Base-by-base conservation (phyloP, 1,284 basidiomycete genomes). In the Tilletia walkeri region DNA sequence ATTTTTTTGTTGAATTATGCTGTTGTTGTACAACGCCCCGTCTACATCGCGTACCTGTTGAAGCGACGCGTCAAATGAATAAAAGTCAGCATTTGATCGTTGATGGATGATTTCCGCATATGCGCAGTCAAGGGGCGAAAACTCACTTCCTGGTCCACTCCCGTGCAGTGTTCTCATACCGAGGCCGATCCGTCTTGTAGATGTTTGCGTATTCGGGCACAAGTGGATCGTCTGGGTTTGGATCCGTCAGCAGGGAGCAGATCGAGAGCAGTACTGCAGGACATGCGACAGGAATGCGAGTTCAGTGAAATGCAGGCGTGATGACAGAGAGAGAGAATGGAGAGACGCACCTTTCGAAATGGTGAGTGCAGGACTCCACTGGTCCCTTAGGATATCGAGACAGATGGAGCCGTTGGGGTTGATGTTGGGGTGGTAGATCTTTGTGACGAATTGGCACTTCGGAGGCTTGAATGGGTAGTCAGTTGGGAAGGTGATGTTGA, bases 361-460 rank as follows among this genome's bases (percentile, higher is more conserved):
- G 72, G 96, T 98, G 86, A 99, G 87, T 65, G 96, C 96, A 66
- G 96, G 96, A 74, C 77, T 77, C 80, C 79, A 84, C 69, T 84
- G 94, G 86, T 97, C 94, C 86, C 93, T 89, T 84, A 97, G 87
- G 84, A 97, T 97, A 85, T 97, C 96, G 80, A 99, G 88, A 86
- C 96, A 99, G 86, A 99, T 99, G 78, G 93, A 95, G 66, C 96
- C 96, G 82, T 96, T 95, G 76, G 92, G 91, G 85, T 96, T 96
- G 92, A 96, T 95, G 88, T 95, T 95, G 66, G 93, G 92, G 85
- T 95, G 94, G 85, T 94, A 94, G 84, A 88, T 88, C 84, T 89
- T 97, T 84, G 95, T 99, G 80, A 93, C 94, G 87, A 99, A 99
- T 86, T 91, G 92, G 85, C 99, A 94, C 89, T 98, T 98, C 85